These are phyloP conservation scores for Diaporthe vexans DNA, from an alignment of 2,329 filamentous ascomycete species.

Conservation along the genomic window DNA sequence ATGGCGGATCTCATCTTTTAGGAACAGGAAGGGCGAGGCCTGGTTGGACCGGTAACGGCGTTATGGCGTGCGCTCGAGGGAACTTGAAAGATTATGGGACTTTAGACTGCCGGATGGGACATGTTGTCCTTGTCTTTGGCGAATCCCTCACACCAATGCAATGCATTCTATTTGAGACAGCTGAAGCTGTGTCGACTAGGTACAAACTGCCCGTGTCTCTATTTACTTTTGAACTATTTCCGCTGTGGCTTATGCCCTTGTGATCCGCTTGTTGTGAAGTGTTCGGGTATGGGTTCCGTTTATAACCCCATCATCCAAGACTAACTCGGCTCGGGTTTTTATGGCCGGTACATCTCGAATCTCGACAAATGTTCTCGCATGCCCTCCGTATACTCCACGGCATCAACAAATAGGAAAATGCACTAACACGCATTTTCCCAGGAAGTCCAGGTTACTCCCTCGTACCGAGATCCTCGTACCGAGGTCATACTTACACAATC, in stretches of 20 bases:
- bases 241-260: background rate
- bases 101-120: slow-evolving; percentile 4
- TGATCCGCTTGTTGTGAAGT: background rate
- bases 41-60: slow-evolving; percentile 18
- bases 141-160: background rate
- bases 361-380: background rate
- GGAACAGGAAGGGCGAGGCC: slow-evolving; percentile 4
- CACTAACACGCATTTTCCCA: background rate
- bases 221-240: background rate
- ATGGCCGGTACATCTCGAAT: background rate
- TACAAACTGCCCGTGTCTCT: slow-evolving; percentile 1
- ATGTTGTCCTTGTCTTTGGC: background rate
- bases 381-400: background rate
- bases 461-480: no score
- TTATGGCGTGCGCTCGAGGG: slow-evolving; percentile 15
- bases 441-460: background rate
- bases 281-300: slow-evolving; percentile 3
- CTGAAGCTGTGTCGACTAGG: background rate
- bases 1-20: background rate
- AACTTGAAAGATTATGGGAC: background rate
- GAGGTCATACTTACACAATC: slow-evolving; percentile 69
- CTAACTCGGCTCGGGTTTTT: background rate
- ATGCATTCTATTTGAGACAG: slow-evolving; percentile 15
- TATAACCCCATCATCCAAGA: slow-evolving; percentile 12
- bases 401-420: background rate